phyloP scores from a whole-genome alignment of 257 asterid genomes.

The Cinchona pubescens region DNA sequence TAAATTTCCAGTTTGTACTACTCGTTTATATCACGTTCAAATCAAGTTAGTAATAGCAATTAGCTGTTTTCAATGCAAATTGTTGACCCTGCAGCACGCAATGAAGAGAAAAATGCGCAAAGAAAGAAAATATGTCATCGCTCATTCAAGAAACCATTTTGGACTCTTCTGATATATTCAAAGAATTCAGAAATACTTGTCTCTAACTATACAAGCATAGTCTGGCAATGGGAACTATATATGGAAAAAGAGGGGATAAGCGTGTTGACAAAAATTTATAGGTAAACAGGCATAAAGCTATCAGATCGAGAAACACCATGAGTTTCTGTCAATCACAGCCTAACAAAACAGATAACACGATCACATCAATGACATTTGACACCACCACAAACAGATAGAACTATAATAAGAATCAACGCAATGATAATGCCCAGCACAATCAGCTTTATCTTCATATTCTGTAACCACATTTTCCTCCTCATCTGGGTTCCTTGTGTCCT shows the following conservation, averaged over 20 bases:
- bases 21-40: no score
- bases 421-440: conserved; percentile 80
- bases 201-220: conserved; percentile 61
- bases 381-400: conserved; percentile 77
- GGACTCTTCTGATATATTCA: conserved; percentile 29
- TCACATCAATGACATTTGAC: conserved; percentile 52
- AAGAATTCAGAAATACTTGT: conserved; percentile 34
- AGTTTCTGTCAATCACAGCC: conserved; percentile 20
- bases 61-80: neutral
- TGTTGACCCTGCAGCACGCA: neutral
- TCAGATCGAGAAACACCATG: conserved; percentile 26
- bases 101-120: neutral
- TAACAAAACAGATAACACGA: conserved; percentile 1
- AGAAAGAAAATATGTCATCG: neutral
- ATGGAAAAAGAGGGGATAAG: conserved; percentile 25
- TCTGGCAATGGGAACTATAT: conserved; percentile 33
- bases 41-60: neutral
- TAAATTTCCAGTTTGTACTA: no score
- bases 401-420: conserved; percentile 86
- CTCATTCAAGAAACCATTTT: neutral
- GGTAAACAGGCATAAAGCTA: conserved; percentile 29
- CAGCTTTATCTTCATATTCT: conserved; percentile 92
- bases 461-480: conserved; percentile 95
- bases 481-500: conserved; percentile 87
- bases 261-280: conserved; percentile 30